Base-by-base conservation (phyloP, 2,329 filamentous ascomycete species). In the Exophiala lecanii-corni region DNA sequence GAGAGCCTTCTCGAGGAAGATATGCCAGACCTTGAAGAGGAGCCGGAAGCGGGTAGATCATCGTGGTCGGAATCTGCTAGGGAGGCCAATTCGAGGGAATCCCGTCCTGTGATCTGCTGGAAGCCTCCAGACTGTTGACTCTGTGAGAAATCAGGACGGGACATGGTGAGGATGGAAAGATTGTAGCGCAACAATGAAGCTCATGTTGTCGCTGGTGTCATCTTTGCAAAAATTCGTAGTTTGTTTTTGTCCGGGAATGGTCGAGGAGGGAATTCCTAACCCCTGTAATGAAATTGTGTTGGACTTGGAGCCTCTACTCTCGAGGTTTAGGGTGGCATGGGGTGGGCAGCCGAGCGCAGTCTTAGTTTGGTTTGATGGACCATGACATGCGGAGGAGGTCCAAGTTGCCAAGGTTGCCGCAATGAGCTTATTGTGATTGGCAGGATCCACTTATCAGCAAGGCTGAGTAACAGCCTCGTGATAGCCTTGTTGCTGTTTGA, bases 61-160 rank as follows among this genome's bases (percentile, higher is more conserved):
- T 75, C 75, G 36, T 77, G 78, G 39, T 75, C 78, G 55, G 84
- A 88, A 50, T 88, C 94, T 47, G 91, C 92, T 52, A 98, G 81
- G 40, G 89, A 96, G 48, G 89, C 92, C 45, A 98, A 84, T 72
- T 98, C 92, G 60, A 98, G 81, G 35, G 91, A 97, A 74, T 98
- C 92, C 69, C 92, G 86, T 49, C 79, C 69, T 9, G 70, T 68
- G n/a, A 50, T 31, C 18, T 35, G 42, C 15, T 45, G 41, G 9
- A 35, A 35, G 4, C 15, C 33, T 6, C 23, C 23, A 26, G 49
- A 37, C 49, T 49, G 44, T 37, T 55, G 50, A 34, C 50, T 36
- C 41, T 47, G 49, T 17, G 51, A 36, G 44, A 55, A 55, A 43
- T 45, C 50, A 32, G 49, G 39, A 13, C 42, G 45, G 20, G 49